Evolutionary conservation across 2,329 filamentous ascomycete genomes (phyloP), one percentile per base, ranked within the genome.

Genomic region (Trichoderma sp.): DNA sequence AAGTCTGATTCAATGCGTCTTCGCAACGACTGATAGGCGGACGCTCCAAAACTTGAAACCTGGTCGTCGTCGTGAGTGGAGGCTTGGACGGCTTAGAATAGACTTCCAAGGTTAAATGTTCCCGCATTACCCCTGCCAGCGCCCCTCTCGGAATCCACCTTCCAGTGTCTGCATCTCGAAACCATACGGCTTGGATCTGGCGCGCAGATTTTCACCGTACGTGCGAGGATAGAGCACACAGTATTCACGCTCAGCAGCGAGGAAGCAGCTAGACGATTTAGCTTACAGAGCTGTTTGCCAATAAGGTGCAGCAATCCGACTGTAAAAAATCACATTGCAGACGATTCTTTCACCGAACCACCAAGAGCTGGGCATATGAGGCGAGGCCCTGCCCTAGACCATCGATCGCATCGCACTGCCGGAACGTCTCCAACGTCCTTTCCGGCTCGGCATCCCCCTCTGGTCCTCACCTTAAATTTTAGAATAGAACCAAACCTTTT

Each of bases 151-250:
- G 52, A 58, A 58, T 49, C 63, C 63, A 66, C 64, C 28, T 28
- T 58, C 37, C 64, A 66, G 54, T 21, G 64, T 66, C 54, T 66
- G 64, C 64, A 59, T 59, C 64, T 26, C 21, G 21, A 66, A 59
- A 39, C 64, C 63, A 37, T 66, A 66, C 63, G 63, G 63, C 28
- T 49, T 58, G 63, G 63, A 56, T 49, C 52, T 43, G 18, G 39
- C 39, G 3, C 3, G 39, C 37, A 8, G 16, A n/a, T n/a, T 18
- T 21, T 52, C 24, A 39, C 56, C 32, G 55, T 56, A 39, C 24
- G 24, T 21, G 24, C 28, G 39, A 28, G 49, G 43, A 51, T 49
- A 24, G 18, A 49, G n/a, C 11, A 49, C n/a, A 21, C n/a, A 13
- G 46, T 49, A 49, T 49, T 43, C 8, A 11, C 7, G 16, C 18